Evolutionary conservation across 495 filamentous ascomycete species (phyloP).

Genomic region (Annulohypoxylon bovei): DNA sequence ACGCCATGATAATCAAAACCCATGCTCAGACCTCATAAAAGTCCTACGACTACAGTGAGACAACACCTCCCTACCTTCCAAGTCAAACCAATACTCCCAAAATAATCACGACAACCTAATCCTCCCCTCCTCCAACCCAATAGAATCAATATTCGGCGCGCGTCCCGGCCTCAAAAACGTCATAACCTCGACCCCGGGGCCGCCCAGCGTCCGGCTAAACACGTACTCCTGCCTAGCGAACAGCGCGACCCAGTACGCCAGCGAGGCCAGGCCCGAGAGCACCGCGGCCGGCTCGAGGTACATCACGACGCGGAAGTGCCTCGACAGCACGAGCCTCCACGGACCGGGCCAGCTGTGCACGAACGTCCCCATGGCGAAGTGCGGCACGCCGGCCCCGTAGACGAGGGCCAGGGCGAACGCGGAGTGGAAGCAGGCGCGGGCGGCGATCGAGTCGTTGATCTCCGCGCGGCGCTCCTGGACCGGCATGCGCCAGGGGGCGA

Average conservation of each 20-base stretch:
- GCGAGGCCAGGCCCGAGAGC: background rate
- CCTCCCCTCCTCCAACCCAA: slow-evolving; percentile 7
- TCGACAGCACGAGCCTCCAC: background rate
- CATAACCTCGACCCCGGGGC: slow-evolving; percentile 26
- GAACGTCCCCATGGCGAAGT: background rate
- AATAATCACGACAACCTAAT: slow-evolving; percentile 14
- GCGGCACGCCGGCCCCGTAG: background rate
- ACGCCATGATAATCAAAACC: no score
- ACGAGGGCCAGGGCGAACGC: background rate
- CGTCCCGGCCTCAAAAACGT: background rate
- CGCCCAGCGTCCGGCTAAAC: slow-evolving; percentile 18
- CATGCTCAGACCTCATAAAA: no score
- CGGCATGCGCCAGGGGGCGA: background rate
- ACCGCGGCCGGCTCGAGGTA: background rate
- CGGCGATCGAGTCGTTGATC: no score
- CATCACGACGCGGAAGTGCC: background rate
- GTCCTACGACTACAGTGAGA: no score
- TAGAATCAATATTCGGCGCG: background rate
- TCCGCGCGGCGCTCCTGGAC: no score
- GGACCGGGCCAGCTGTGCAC: background rate
- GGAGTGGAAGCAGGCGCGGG: background rate
- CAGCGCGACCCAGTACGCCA: slow-evolving; percentile 11
- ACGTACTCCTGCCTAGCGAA: slow-evolving; percentile 2
- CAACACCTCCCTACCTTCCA: no score
- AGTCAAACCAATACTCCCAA: no score